Percentiles rank a stretch among this genome's conserved stretches.
Evolutionary conservation across 2,329 filamentous ascomycete species (phyloP).

Genomic region (Alternaria sp.): DNA sequence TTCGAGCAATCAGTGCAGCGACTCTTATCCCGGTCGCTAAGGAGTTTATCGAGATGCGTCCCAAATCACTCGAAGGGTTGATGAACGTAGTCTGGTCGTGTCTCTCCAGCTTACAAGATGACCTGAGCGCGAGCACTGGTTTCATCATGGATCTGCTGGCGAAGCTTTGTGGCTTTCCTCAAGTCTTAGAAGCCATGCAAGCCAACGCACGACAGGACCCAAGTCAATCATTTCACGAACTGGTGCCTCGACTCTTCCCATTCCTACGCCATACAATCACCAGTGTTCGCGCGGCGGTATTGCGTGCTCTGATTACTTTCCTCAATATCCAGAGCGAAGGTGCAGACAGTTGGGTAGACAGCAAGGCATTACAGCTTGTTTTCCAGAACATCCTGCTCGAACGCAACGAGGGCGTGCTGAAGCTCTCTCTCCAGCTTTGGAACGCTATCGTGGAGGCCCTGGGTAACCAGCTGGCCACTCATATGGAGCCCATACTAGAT

Average conservation of each 20-base stretch:
- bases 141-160: slow-evolving; percentile 98
- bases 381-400: slow-evolving; percentile 97
- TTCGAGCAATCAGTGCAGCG: slow-evolving; percentile 95
- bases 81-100: slow-evolving; percentile 98
- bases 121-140: slow-evolving; percentile 95
- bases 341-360: slow-evolving; percentile 90
- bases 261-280: slow-evolving; percentile 98
- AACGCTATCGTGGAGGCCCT: slow-evolving; percentile 76
- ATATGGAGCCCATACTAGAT: slow-evolving; percentile 78
- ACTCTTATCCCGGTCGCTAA: slow-evolving; percentile 95
- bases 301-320: slow-evolving; percentile 93
- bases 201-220: slow-evolving; percentile 79
- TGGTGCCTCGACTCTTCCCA: slow-evolving; percentile 93
- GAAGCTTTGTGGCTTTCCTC: slow-evolving; percentile 91
- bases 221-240: slow-evolving; percentile 87
- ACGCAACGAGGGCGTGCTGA: slow-evolving; percentile 82
- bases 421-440: slow-evolving; percentile 89
- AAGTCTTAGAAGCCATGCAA: slow-evolving; percentile 95
- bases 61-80: slow-evolving; percentile 77
- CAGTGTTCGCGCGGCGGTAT: slow-evolving; percentile 89
- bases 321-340: slow-evolving; percentile 81
- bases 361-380: slow-evolving; percentile 84
- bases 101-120: slow-evolving; percentile 94
- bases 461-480: slow-evolving; percentile 71
- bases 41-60: slow-evolving; percentile 89